Evolutionary conservation across 2,329 filamentous ascomycete species (phyloP).

Genomic region (Dactylellina leptospora): DNA sequence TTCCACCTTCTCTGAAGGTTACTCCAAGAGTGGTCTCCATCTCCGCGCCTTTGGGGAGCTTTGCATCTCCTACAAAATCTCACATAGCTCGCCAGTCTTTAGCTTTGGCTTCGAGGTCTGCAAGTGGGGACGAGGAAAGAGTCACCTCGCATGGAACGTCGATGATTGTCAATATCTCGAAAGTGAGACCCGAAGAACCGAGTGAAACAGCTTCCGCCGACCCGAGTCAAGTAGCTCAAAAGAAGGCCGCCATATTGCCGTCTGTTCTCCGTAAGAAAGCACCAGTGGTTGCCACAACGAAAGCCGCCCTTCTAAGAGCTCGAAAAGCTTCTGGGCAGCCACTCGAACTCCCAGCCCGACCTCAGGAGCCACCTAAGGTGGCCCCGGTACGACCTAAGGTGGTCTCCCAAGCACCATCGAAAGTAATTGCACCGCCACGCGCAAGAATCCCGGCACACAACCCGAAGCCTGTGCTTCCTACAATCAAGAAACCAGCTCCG

Average conservation of each 20-base stretch:
- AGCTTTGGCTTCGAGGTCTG: conserved; percentile 1
- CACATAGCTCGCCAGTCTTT: conserved; percentile 22
- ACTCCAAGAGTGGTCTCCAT: neutral
- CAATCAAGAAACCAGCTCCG: neutral
- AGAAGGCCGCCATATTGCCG: neutral
- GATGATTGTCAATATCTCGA: conserved; percentile 18
- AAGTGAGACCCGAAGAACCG: conserved; percentile 3
- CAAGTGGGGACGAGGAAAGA: neutral
- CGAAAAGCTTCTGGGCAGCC: conserved; percentile 29
- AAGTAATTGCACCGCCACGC: neutral
- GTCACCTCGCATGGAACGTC: neutral
- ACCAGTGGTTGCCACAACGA: conserved; percentile 36
- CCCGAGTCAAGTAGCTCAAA: neutral
- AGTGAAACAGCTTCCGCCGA: neutral
- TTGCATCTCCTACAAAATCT: conserved; percentile 36
- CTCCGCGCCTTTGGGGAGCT: conserved; percentile 13
- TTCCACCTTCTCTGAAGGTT: conserved; percentile 15
- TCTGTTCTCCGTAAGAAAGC: conserved; percentile 26
- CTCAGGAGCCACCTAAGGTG: neutral
- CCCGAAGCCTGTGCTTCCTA: neutral
- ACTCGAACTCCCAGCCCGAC: neutral
- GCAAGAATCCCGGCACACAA: neutral
- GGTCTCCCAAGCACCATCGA: neutral
- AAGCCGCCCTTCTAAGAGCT: conserved; percentile 28
- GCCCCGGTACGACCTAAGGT: neutral